phyloP scores from a whole-genome alignment of 805 yeast genomes.

The Metschnikowia santaceciliae region DNA sequence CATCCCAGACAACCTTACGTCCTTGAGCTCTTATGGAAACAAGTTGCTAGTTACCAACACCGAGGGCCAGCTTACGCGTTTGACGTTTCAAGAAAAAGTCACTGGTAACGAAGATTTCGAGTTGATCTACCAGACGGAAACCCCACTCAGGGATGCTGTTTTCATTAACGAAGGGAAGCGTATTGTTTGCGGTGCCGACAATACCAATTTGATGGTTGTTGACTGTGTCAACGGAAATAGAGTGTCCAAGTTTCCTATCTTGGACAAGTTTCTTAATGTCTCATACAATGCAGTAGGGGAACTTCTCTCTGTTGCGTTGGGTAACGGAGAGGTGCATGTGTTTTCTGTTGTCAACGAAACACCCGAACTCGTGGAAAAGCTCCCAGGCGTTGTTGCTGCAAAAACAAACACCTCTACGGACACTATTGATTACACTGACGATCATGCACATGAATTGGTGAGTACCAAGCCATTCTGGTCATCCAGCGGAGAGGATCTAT shows the following conservation, averaged over 20 bases:
- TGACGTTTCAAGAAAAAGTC: slow-evolving; percentile 1
- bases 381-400: slow-evolving; percentile 38
- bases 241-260: slow-evolving; percentile 31
- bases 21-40: slow-evolving; percentile 27
- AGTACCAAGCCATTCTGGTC: slow-evolving; percentile 66
- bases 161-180: slow-evolving; percentile 61
- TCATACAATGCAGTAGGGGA: slow-evolving; percentile 58
- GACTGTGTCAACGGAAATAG: slow-evolving; percentile 33
- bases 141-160: slow-evolving; percentile 48
- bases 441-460: slow-evolving; percentile 42
- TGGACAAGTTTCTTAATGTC: slow-evolving; percentile 55
- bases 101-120: slow-evolving; percentile 31
- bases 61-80: slow-evolving; percentile 35
- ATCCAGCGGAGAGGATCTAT: slow-evolving; percentile 62
- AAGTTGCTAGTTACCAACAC: slow-evolving; percentile 34
- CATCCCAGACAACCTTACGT: slow-evolving; percentile 43
- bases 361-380: slow-evolving; percentile 48
- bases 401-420: slow-evolving; percentile 32
- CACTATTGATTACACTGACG: slow-evolving; percentile 36
- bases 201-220: slow-evolving; percentile 49
- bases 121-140: slow-evolving; percentile 41
- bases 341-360: slow-evolving; percentile 53
- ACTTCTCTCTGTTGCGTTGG: slow-evolving; percentile 51
- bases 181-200: slow-evolving; percentile 64
- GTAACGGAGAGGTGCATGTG: slow-evolving; percentile 56